Base-by-base conservation (phyloP, 352 stramenopile species). In the Thalassiosira mediterranea region DNA sequence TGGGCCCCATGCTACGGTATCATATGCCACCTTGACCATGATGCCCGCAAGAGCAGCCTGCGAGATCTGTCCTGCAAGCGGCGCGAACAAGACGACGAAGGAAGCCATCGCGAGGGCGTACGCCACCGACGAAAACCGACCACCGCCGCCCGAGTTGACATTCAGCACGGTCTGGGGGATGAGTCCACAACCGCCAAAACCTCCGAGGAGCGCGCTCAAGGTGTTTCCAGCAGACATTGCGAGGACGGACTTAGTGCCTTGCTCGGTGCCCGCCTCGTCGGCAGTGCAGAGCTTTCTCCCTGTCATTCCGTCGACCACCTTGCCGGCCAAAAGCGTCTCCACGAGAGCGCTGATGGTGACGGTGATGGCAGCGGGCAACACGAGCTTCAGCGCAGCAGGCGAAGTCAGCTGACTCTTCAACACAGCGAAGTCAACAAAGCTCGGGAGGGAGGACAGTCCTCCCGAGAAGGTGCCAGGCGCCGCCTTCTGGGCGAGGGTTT, bases 161-260 rank as follows among this genome's bases (percentile, higher is more conserved):
- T 81, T 81, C 1, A 81, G 40, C 34, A 81, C 73, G 15, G 73
- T 77, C 32, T 81, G 73, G 13, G 73, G 73, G 32, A 81, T 77
- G 5, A 81, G 28, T 4, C 73, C 73, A 38, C 73, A 81, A 11
- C 73, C 73, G 37, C 73, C 73, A 46, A 81, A 81, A 15, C 73
- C 73, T 17, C 73, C 73, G 13, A 77, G 40, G 17, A 77, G 44
- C n/a, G 65, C 23, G 58, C 59, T 75, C 2, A 67, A 5, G 13
- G 60, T 53, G 47, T 81, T 81, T 2, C 73, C 73, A 52, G 26
- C 4, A n/a, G 57, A 65, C 47, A 81, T 67, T 3, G 73, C 73
- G 29, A 81, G n/a, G 13, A 76, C 73, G 10, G 53, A 71, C 0
- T 66, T 1, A n/a, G n/a, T n/a, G n/a, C n/a, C n/a, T n/a, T n/a